Evolutionary conservation across 1,139 yeast species (phyloP).

Genomic region (Protomyces macrosporus): DNA sequence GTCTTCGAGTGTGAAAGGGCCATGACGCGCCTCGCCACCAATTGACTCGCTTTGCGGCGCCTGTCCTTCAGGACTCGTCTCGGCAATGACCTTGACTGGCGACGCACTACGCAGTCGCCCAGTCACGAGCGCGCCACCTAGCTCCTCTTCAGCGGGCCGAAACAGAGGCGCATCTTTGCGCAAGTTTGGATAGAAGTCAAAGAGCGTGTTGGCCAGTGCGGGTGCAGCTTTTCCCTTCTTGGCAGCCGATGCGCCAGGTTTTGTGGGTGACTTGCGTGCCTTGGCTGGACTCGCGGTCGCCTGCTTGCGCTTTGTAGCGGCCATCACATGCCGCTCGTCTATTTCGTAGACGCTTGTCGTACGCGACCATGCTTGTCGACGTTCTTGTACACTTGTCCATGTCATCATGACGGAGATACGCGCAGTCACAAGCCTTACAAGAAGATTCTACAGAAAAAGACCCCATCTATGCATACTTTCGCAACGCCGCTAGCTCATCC

Average conservation of each 20-base stretch:
- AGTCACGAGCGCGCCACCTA: background rate
- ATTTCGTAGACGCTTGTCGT: too few relatives aligned
- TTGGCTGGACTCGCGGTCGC: background rate
- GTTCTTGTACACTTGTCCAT: too few relatives aligned
- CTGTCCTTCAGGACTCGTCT: background rate
- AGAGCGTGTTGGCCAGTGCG: slow-evolving; percentile 5
- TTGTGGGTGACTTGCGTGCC: background rate
- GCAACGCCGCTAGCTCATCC: slow-evolving; percentile 29
- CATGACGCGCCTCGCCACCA: background rate
- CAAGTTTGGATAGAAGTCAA: slow-evolving; percentile 22
- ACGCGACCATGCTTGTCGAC: too few relatives aligned
- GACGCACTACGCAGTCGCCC: background rate
- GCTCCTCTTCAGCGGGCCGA: background rate
- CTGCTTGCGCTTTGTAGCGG: background rate
- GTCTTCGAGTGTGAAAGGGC: slow-evolving; percentile 17
- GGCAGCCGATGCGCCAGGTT: background rate
- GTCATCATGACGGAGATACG: too few relatives aligned
- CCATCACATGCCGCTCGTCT: background rate
- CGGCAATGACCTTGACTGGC: background rate
- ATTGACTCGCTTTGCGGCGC: background rate
- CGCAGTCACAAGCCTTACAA: background rate
- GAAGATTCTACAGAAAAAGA: background rate
- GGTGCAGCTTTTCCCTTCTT: background rate
- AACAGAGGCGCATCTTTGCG: slow-evolving; percentile 22
- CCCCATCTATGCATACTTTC: slow-evolving; percentile 5